Evolutionary conservation across 441 rosid genomes (phyloP).

Genomic region (Erysimum pusillum): DNA sequence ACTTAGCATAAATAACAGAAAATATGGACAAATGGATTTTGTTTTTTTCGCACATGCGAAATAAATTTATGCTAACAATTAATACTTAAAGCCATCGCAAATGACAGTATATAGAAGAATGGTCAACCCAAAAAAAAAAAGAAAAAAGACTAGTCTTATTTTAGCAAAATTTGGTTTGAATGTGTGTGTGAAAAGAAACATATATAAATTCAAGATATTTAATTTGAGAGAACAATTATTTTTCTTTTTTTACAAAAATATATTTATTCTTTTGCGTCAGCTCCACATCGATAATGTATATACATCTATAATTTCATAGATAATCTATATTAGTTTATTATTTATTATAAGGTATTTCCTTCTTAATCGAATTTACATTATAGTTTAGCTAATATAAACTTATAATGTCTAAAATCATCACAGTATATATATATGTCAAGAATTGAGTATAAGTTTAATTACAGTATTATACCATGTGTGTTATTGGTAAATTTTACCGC

Average conservation of each 20-base stretch:
- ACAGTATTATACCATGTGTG: no score
- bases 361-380: neutral
- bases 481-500: no score
- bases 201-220: neutral
- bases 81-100: slow-evolving; percentile 25
- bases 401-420: no score
- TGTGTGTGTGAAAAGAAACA: neutral
- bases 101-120: slow-evolving; percentile 21
- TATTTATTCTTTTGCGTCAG: neutral
- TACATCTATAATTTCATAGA: neutral
- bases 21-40: neutral
- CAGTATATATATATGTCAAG: no score
- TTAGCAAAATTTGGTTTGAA: slow-evolving; percentile 10
- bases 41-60: slow-evolving; percentile 1
- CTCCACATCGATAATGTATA: neutral
- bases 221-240: neutral
- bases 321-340: neutral
- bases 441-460: no score
- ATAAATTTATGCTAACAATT: slow-evolving; percentile 13
- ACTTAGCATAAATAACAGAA: slow-evolving; percentile 20
- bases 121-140: neutral
- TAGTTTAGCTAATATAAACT: neutral
- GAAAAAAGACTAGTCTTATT: slow-evolving; percentile 23
- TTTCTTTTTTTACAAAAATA: neutral
- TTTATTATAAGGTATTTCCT: neutral